Conservation (phyloP, 106 monocot genomes). For the Acorus gramineus region DNA sequence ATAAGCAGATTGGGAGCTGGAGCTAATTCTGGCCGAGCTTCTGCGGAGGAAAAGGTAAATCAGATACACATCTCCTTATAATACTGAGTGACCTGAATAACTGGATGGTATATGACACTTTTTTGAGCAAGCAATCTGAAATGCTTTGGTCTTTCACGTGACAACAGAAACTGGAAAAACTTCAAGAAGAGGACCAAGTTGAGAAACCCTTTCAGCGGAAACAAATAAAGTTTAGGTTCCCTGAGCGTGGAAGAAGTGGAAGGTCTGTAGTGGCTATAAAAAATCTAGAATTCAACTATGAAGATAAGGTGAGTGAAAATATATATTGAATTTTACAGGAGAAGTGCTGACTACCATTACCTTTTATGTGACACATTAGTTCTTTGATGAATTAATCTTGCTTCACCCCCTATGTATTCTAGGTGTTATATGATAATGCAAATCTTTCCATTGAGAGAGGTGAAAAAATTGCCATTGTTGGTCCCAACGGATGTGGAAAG, state of each 20-base stretch:
- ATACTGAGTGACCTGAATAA: neutral
- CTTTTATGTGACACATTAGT: neutral
- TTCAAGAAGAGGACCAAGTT: slow-evolving; percentile 70
- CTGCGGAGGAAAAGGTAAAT: slow-evolving; percentile 92
- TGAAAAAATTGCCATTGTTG: slow-evolving; percentile 92
- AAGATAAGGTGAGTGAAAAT: slow-evolving; percentile 47
- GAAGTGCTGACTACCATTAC: neutral
- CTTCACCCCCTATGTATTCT: neutral
- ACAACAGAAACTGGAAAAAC: slow-evolving; percentile 84
- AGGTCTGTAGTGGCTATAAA: slow-evolving; percentile 61
- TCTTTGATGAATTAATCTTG: neutral
- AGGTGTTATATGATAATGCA: slow-evolving; percentile 65
- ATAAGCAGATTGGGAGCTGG: slow-evolving; percentile 92
- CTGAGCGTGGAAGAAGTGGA: slow-evolving; percentile 89
- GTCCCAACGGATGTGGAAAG: slow-evolving; percentile 98
- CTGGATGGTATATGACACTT: too few relatives aligned
- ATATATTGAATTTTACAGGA: neutral
- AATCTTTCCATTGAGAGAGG: slow-evolving; percentile 84
- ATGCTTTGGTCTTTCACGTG: neutral
- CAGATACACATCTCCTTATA: neutral
- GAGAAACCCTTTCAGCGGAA: slow-evolving; percentile 96
- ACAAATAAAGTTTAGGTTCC: slow-evolving; percentile 86
- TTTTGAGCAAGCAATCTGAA: too few relatives aligned
- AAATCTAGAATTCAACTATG: slow-evolving; percentile 81
- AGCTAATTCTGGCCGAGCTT: slow-evolving; percentile 92